These are phyloP conservation scores for Colletotrichum tropicale DNA, from an alignment of 2,329 filamentous ascomycete species.

Conservation along the genomic window DNA sequence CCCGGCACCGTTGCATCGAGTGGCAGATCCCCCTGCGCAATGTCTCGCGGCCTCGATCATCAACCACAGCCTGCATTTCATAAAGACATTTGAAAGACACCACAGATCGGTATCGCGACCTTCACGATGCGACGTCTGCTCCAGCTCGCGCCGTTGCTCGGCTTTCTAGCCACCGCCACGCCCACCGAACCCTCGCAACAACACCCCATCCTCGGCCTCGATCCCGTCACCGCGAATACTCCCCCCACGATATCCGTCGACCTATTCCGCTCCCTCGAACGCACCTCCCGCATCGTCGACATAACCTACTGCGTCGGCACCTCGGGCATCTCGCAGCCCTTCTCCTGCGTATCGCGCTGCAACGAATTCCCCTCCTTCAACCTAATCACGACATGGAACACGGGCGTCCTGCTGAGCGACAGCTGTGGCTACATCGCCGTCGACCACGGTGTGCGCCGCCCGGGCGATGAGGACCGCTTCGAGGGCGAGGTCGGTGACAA, in stretches of 20 bases:
- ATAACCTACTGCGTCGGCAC: slow-evolving; percentile 92
- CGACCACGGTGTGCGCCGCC: slow-evolving; percentile 62
- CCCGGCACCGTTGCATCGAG: background rate
- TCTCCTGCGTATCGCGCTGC: slow-evolving; percentile 85
- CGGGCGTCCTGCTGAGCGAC: slow-evolving; percentile 83
- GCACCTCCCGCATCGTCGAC: slow-evolving; percentile 89
- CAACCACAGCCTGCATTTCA: background rate
- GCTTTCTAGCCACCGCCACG: background rate
- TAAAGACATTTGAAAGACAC: background rate
- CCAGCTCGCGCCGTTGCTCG: background rate
- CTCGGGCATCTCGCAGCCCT: slow-evolving; percentile 82
- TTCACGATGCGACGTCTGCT: background rate
- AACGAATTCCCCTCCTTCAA: slow-evolving; percentile 81
- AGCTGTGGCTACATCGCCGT: slow-evolving; percentile 93
- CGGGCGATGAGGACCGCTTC: slow-evolving; percentile 21
- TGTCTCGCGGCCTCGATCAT: background rate
- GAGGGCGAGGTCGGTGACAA: slow-evolving; percentile 30
- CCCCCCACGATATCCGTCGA: slow-evolving; percentile 51
- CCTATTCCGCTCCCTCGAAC: slow-evolving; percentile 83
- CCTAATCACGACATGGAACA: slow-evolving; percentile 87
- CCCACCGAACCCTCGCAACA: background rate
- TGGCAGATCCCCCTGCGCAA: background rate
- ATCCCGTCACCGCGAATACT: background rate
- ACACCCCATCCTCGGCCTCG: background rate
- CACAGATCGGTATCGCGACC: background rate